A percentile compares a stretch with the other conserved stretches of the same genome.
These are phyloP conservation scores for Rhizoctonia solani DNA, from an alignment of 1,284 basidiomycete species.

Conservation along the genomic window DNA sequence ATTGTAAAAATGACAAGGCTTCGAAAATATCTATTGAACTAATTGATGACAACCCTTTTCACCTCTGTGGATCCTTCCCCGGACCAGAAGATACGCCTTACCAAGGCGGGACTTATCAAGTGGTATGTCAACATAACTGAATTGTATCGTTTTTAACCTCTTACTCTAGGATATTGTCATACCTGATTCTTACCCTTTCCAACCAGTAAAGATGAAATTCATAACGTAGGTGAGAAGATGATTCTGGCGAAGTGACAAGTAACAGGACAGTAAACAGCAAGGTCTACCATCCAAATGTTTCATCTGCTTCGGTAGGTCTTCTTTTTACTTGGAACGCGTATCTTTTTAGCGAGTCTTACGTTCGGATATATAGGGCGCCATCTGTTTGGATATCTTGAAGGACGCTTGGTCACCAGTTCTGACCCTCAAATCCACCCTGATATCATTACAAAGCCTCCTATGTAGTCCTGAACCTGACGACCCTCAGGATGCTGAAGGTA, in stretches of 20 bases:
- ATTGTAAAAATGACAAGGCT: conserved; percentile 92
- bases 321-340: neutral
- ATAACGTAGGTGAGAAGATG: conserved; percentile 59
- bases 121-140: conserved; percentile 59
- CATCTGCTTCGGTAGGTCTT: conserved; percentile 72
- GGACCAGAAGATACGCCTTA: conserved; percentile 95
- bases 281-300: conserved; percentile 97
- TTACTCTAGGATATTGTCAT: conserved; percentile 85
- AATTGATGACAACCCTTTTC: conserved; percentile 85
- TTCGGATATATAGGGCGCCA: neutral
- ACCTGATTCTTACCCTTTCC: conserved; percentile 93
- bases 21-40: conserved; percentile 85
- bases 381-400: conserved; percentile 67
- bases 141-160: neutral
- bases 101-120: conserved; percentile 89
- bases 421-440: conserved; percentile 95
- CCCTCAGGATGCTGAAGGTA: conserved; percentile 91
- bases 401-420: conserved; percentile 93
- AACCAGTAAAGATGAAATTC: conserved; percentile 98
- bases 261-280: conserved; percentile 51
- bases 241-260: neutral
- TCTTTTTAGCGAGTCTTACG: neutral
- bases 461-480: conserved; percentile 97
- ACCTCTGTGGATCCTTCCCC: conserved; percentile 87
- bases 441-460: conserved; percentile 93